Evolutionary conservation across 2,329 filamentous ascomycete species (phyloP).

Genomic region (Blastomyces percursus): DNA sequence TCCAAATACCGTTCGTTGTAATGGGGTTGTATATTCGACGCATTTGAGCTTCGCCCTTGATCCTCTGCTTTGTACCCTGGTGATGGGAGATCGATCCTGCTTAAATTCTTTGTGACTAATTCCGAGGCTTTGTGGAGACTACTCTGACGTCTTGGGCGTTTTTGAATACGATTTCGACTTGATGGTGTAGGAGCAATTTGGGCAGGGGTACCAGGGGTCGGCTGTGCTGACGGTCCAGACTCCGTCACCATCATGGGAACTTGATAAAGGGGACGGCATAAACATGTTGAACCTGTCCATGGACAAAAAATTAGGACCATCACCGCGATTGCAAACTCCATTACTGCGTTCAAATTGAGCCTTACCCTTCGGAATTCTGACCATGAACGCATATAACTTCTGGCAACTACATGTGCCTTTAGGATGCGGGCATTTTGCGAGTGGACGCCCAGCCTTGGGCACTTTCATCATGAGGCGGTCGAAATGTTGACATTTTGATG

Average conservation of each 20-base stretch:
- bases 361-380: slow-evolving; percentile 35
- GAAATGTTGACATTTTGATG: slow-evolving; percentile 40
- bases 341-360: slow-evolving; percentile 1
- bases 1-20: neutral
- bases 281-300: slow-evolving; percentile 27
- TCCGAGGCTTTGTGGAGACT: slow-evolving; percentile 1
- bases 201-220: slow-evolving; percentile 10
- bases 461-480: slow-evolving; percentile 42
- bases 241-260: slow-evolving; percentile 23
- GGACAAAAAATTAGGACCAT: slow-evolving; percentile 6
- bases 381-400: slow-evolving; percentile 35
- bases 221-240: slow-evolving; percentile 12
- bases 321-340: neutral
- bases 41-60: neutral
- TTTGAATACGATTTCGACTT: slow-evolving; percentile 2
- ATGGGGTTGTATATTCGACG: neutral
- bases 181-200: slow-evolving; percentile 11
- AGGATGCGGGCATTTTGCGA: slow-evolving; percentile 38
- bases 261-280: slow-evolving; percentile 34
- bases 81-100: neutral
- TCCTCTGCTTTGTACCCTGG: neutral
- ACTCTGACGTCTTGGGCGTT: neutral
- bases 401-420: slow-evolving; percentile 34
- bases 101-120: neutral
- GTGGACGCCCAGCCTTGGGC: slow-evolving; percentile 38